Evolutionary conservation across 23 red algal species (phyloP), one percentile per base, ranked within the genome.

Genomic region (Agarophyton chilense): DNA sequence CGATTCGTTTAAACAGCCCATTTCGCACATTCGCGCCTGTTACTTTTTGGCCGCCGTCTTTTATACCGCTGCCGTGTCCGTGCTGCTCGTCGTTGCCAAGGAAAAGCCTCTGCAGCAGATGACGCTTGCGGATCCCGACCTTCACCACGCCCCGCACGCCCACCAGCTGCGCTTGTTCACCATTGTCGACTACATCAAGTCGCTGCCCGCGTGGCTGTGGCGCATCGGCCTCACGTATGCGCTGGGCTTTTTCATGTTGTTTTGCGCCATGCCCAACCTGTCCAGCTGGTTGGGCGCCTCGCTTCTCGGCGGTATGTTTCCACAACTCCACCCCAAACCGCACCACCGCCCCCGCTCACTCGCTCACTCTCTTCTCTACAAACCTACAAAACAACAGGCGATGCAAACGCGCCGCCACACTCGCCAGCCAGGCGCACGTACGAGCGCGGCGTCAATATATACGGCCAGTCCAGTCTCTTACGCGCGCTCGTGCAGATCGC

Each of bases 241-340:
- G 7, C 66, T 93, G 22, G 78, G 79, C 12, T 83, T 84, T 24
- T 83, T 84, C 45, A 66, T 67, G 28, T 38, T 93, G 12, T 93
- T 93, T 51, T 93, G 90, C 39, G 45, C 72, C 42, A 66, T 84
- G 51, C 90, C 90, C 24, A 78, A 84, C 72, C 26, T 67, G 2
- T 93, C 90, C 33, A 86, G 66, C 41, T 93, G 90, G 90, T 36
- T 93, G 17, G 90, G 90, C n/a, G 40, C 68, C 35, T 93, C 90
- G 4, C 80, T 93, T 26, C 77, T 93, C 28, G 80, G 90, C 33
- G 87, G 86, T 77, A 62, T 44, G 78, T 82, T 19, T 9, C 22
- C 9, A 45, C 7, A n/a, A 51, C n/a, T n/a, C n/a, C n/a, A n/a
- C n/a, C n/a, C n/a, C n/a, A n/a, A n/a, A n/a, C n/a, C n/a, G n/a